Evolutionary conservation across 2,329 filamentous ascomycete genomes (phyloP).

Genomic region (Annulohypoxylon truncatum): DNA sequence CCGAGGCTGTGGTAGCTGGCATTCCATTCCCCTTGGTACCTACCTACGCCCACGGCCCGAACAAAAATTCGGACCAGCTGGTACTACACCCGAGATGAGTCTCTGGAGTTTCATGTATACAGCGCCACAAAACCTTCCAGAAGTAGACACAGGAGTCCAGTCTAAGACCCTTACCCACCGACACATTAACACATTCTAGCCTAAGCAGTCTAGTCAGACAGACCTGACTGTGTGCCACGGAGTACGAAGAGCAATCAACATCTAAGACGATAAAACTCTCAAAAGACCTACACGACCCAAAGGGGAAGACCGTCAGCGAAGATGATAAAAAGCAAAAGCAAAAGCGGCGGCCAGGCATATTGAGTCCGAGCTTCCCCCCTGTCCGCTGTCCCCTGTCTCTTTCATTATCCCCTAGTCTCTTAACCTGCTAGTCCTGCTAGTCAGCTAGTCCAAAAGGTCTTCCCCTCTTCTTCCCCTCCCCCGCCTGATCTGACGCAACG

Average conservation of each 20-base stretch:
- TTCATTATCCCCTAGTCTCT: slow-evolving; percentile 30
- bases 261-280: slow-evolving; percentile 13
- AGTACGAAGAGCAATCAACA: slow-evolving; percentile 15
- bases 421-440: background rate
- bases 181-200: background rate
- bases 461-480: slow-evolving; percentile 26
- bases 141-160: slow-evolving; percentile 5
- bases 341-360: slow-evolving; percentile 12
- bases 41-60: slow-evolving; percentile 13
- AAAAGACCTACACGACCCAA: background rate
- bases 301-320: background rate
- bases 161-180: slow-evolving; percentile 18
- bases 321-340: slow-evolving; percentile 3
- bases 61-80: slow-evolving; percentile 1
- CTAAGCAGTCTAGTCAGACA: background rate
- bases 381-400: background rate
- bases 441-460: background rate
- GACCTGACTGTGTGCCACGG: slow-evolving; percentile 5
- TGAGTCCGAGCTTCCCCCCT: slow-evolving; percentile 1
- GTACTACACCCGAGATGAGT: slow-evolving; percentile 20
- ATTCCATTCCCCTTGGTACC: slow-evolving; percentile 12
- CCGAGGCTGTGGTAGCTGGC: slow-evolving; percentile 22
- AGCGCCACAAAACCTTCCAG: slow-evolving; percentile 11
- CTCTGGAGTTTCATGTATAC: slow-evolving; percentile 27
- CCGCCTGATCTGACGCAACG: slow-evolving; percentile 39